A percentile compares a stretch with the other conserved stretches of the same genome.
Evolutionary conservation across 2,329 filamentous ascomycete species (phyloP).

Genomic region (Colletotrichum australisinense): DNA sequence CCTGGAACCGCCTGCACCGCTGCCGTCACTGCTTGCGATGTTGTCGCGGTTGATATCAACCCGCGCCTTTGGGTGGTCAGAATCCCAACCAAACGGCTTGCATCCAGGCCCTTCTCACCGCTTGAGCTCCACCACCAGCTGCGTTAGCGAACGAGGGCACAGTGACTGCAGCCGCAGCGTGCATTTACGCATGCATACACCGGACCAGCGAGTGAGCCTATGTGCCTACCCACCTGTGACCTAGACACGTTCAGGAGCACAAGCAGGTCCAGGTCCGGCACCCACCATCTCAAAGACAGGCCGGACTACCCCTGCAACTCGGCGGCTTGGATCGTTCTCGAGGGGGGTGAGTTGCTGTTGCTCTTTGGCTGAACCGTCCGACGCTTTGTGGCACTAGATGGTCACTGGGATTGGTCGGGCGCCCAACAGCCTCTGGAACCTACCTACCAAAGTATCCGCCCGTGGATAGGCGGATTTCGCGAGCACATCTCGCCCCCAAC

Average conservation of each 20-base stretch:
- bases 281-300: slow-evolving; percentile 17
- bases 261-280: slow-evolving; percentile 15
- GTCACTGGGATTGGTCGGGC: slow-evolving; percentile 8
- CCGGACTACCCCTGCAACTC: slow-evolving; percentile 25
- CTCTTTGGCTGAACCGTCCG: slow-evolving; percentile 22
- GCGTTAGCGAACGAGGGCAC: slow-evolving; percentile 27
- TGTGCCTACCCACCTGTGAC: neutral
- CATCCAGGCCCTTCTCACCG: slow-evolving; percentile 34
- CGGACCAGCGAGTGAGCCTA: slow-evolving; percentile 8
- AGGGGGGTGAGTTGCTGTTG: slow-evolving; percentile 9
- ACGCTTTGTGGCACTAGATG: slow-evolving; percentile 12
- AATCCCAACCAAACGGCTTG: slow-evolving; percentile 35
- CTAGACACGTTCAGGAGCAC: slow-evolving; percentile 4
- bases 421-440: slow-evolving; percentile 19
- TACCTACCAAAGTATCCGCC: neutral
- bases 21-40: slow-evolving; percentile 11
- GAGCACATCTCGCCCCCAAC: slow-evolving; percentile 15
- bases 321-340: slow-evolving; percentile 18
- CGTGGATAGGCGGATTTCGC: slow-evolving; percentile 16
- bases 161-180: slow-evolving; percentile 34
- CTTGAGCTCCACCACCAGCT: slow-evolving; percentile 23
- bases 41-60: slow-evolving; percentile 23
- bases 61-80: slow-evolving; percentile 18
- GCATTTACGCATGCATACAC: slow-evolving; percentile 22
- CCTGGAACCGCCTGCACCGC: slow-evolving; percentile 7